A percentile compares a stretch with the other conserved stretches of the same genome.
phyloP scores from a whole-genome alignment of 2,329 filamentous ascomycete species.

The Microsporum canis region DNA sequence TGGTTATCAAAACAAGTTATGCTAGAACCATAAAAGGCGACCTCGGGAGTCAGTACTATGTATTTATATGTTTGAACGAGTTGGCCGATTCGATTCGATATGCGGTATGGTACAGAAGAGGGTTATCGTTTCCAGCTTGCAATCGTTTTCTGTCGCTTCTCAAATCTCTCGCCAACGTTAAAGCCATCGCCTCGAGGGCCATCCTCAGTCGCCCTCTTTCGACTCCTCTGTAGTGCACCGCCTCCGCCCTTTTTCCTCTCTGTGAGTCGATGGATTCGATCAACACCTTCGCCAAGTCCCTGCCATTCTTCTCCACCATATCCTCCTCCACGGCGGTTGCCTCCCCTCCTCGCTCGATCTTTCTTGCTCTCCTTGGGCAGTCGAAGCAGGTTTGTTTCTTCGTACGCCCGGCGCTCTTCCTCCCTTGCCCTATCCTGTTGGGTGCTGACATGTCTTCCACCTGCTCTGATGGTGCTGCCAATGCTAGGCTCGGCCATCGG shows the following conservation, averaged over 20 bases:
- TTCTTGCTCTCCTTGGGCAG: constrained; percentile 82
- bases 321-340: constrained; percentile 42
- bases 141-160: constrained; percentile 36
- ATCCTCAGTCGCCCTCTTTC: constrained; percentile 64
- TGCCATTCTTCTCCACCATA: constrained; percentile 94
- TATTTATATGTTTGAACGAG: no score
- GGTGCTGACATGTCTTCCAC: constrained; percentile 69
- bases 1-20: no score
- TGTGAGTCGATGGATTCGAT: constrained; percentile 76
- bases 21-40: no score
- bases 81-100: no score
- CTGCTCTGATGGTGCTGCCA: constrained; percentile 71
- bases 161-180: constrained; percentile 54
- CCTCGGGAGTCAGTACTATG: no score
- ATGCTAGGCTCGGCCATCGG: constrained; percentile 81
- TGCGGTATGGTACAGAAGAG: background rate
- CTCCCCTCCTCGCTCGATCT: constrained; percentile 55
- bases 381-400: constrained; percentile 84
- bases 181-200: constrained; percentile 53
- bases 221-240: constrained; percentile 63
- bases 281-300: constrained; percentile 69
- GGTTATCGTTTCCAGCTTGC: constrained; percentile 31
- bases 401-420: constrained; percentile 69
- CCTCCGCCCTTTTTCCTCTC: constrained; percentile 51
- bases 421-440: constrained; percentile 65